phyloP scores from a whole-genome alignment of 2,329 filamentous ascomycete genomes.

The Penicillium sp. region DNA sequence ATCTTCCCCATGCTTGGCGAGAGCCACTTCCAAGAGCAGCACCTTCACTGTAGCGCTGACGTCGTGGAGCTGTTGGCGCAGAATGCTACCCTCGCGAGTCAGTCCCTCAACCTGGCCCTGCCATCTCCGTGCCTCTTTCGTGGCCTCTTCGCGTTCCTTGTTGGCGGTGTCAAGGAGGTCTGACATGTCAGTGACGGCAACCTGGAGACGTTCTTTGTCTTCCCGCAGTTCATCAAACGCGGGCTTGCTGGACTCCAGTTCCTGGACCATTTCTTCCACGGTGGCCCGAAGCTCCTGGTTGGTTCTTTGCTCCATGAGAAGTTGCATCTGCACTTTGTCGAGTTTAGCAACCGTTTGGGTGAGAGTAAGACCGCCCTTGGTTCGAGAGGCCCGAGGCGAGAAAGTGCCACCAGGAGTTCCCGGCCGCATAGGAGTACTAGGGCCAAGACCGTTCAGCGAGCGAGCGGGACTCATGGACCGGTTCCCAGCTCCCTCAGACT shows the following conservation, averaged over 20 bases:
- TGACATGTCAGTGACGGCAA: conserved; percentile 78
- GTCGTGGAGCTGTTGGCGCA: conserved; percentile 82
- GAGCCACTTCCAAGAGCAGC: conserved; percentile 78
- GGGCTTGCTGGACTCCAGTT: conserved; percentile 78
- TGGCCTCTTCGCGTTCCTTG: conserved; percentile 71
- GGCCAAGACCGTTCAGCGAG: conserved; percentile 46
- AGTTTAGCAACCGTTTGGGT: conserved; percentile 62
- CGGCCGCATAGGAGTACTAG: conserved; percentile 48
- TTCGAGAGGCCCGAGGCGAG: conserved; percentile 51
- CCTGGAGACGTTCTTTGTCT: conserved; percentile 73
- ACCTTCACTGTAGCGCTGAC: conserved; percentile 86
- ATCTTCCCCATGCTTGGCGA: conserved; percentile 67
- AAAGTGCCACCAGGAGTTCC: conserved; percentile 48
- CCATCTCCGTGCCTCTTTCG: conserved; percentile 71
- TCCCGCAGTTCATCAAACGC: conserved; percentile 80
- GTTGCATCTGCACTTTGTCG: conserved; percentile 58
- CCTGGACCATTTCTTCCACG: conserved; percentile 77
- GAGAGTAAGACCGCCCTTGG: conserved; percentile 52
- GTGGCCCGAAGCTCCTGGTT: conserved; percentile 69
- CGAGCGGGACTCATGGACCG: conserved; percentile 52
- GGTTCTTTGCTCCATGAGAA: conserved; percentile 68
- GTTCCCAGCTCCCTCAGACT: conserved; percentile 47
- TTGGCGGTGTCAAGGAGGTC: conserved; percentile 75
- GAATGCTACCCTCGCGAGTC: conserved; percentile 64
- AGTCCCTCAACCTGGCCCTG: conserved; percentile 64